Conservation (phyloP, 352 stramenopile genomes). For the Pythium apleroticum region DNA sequence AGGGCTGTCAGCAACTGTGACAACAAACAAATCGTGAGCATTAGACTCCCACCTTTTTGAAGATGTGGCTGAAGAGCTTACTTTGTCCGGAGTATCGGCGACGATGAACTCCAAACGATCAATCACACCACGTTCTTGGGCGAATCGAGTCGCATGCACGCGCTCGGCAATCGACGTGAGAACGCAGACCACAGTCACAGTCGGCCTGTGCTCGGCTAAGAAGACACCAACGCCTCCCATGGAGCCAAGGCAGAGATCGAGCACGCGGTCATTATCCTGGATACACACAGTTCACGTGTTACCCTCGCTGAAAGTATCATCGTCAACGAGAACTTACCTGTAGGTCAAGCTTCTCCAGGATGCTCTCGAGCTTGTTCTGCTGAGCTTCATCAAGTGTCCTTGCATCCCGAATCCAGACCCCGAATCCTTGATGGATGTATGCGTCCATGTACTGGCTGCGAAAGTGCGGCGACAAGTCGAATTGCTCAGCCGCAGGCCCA, state of each 20-base stretch:
- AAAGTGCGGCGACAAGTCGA: slow-evolving; percentile 72
- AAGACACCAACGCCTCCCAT: slow-evolving; percentile 81
- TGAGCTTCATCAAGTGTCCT: slow-evolving; percentile 62
- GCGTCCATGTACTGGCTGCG: slow-evolving; percentile 71
- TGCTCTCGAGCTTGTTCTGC: slow-evolving; percentile 61
- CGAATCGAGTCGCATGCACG: slow-evolving; percentile 58
- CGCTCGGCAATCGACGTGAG: slow-evolving; percentile 60
- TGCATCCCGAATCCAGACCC: slow-evolving; percentile 58
- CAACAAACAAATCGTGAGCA: no score
- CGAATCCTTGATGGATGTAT: slow-evolving; percentile 78
- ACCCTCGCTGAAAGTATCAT: neutral
- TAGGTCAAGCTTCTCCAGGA: slow-evolving; percentile 62
- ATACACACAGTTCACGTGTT: neutral
- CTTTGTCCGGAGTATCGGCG: slow-evolving; percentile 58
- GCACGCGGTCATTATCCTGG: slow-evolving; percentile 56
- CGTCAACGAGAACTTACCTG: slow-evolving; percentile 30
- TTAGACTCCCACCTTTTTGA: no score
- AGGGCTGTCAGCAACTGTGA: slow-evolving; percentile 52
- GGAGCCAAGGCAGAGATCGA: slow-evolving; percentile 83
- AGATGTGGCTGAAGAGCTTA: no score
- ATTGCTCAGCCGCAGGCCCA: slow-evolving; percentile 67
- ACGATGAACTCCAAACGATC: slow-evolving; percentile 76
- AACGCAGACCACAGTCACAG: slow-evolving; percentile 53
- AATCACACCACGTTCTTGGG: slow-evolving; percentile 51
- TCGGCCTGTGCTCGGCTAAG: slow-evolving; percentile 51